Conservation (phyloP, 176 grass and related monocot genomes). For the Carex pumila region DNA sequence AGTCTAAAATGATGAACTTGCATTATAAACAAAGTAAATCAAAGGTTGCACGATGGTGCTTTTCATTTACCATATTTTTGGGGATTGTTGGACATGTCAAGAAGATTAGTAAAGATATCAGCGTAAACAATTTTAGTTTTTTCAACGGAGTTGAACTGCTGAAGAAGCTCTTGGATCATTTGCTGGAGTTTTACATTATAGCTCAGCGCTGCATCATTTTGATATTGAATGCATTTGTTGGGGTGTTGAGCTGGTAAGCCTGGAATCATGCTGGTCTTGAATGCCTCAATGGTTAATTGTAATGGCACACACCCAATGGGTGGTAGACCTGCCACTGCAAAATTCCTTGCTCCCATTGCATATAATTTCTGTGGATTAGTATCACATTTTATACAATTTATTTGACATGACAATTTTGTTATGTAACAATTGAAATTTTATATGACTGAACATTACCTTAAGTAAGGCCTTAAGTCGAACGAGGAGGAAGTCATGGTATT, state of each 20-base stretch:
- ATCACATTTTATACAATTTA: background rate
- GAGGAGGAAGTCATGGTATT: conserved; percentile 43
- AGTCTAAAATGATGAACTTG: background rate
- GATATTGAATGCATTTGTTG: background rate
- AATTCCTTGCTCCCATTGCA: conserved; percentile 3
- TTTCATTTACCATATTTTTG: background rate
- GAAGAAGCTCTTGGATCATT: background rate
- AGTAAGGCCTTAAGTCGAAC: conserved; percentile 22
- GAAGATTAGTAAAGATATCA: background rate
- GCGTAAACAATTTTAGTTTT: background rate
- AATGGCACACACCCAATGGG: background rate
- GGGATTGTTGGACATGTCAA: background rate
- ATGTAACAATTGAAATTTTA: background rate
- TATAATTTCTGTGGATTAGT: background rate
- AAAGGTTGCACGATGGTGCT: background rate
- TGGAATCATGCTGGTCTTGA: background rate
- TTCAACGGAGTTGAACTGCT: background rate
- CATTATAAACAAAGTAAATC: background rate
- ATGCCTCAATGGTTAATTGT: background rate
- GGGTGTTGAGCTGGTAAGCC: background rate
- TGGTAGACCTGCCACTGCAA: background rate
- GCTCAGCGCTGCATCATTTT: background rate
- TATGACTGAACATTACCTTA: conserved; percentile 16
- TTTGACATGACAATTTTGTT: background rate
- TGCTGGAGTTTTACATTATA: background rate